Evolutionary conservation across 495 filamentous ascomycete species (phyloP).

Genomic region (Aspergillus campestris): DNA sequence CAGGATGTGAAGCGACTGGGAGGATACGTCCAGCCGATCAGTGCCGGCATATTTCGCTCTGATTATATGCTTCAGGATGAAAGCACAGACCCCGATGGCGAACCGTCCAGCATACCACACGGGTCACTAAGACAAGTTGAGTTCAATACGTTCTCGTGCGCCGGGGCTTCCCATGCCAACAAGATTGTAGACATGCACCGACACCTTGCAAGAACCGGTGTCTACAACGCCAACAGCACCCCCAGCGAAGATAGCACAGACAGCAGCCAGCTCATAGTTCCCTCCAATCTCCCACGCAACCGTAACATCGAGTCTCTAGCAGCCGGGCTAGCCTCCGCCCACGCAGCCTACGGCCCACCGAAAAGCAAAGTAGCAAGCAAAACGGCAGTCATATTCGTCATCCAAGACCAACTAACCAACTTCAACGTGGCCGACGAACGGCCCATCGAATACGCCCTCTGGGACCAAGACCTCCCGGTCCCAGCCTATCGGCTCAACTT

Average conservation of each 20-base stretch:
- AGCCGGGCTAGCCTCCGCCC: slow-evolving; percentile 55
- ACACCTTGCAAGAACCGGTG: slow-evolving; percentile 16
- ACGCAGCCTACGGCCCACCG: slow-evolving; percentile 50
- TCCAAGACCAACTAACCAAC: slow-evolving; percentile 56
- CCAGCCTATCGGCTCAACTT: slow-evolving; percentile 51
- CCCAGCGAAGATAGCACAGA: background rate
- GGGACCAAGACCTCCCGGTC: slow-evolving; percentile 44
- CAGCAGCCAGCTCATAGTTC: slow-evolving; percentile 14
- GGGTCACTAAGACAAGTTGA: slow-evolving; percentile 71
- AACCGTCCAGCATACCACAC: slow-evolving; percentile 3
- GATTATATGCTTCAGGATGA: slow-evolving; percentile 77
- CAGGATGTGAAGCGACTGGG: slow-evolving; percentile 58
- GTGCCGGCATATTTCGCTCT: slow-evolving; percentile 77
- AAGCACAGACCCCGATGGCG: background rate
- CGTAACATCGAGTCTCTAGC: slow-evolving; percentile 52
- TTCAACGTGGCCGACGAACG: slow-evolving; percentile 81
- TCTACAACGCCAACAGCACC: slow-evolving; percentile 10
- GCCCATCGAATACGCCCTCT: slow-evolving; percentile 33
- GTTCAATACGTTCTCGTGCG: slow-evolving; percentile 86
- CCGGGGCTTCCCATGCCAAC: slow-evolving; percentile 55
- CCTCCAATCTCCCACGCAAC: slow-evolving; percentile 52
- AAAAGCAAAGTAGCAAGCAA: slow-evolving; percentile 12
- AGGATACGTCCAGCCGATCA: slow-evolving; percentile 48
- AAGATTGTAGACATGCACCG: slow-evolving; percentile 59
- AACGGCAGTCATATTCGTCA: slow-evolving; percentile 60